A percentile compares a stretch with the other conserved stretches of the same genome.
phyloP scores from a whole-genome alignment of 176 grass and related monocot species.

The Raddia guianensis region DNA sequence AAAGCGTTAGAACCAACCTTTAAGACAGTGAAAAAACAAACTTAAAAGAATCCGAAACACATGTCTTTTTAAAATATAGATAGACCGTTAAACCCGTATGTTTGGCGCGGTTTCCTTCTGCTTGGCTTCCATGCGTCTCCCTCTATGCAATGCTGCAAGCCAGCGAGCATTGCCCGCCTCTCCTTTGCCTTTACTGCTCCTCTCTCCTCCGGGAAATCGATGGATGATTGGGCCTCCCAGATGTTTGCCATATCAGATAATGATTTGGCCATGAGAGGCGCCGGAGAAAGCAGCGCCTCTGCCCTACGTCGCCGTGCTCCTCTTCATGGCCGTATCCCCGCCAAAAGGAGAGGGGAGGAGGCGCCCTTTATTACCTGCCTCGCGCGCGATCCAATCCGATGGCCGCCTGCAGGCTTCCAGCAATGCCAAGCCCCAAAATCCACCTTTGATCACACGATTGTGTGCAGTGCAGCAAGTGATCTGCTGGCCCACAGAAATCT shows the following conservation, averaged over 20 bases:
- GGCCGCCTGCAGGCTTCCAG: background rate
- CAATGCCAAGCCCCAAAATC: background rate
- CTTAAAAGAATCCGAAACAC: too few relatives aligned
- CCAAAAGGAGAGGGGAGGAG: background rate
- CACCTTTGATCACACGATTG: background rate
- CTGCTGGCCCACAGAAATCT: constrained; percentile 2
- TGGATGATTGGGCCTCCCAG: background rate
- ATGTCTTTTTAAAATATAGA: too few relatives aligned
- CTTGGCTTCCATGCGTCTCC: too few relatives aligned
- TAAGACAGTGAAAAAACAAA: too few relatives aligned
- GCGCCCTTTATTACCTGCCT: constrained; percentile 8
- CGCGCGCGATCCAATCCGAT: background rate
- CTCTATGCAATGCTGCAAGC: too few relatives aligned
- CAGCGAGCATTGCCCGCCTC: too few relatives aligned
- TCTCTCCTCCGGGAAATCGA: background rate
- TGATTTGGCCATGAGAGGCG: constrained; percentile 26
- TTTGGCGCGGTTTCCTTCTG: too few relatives aligned
- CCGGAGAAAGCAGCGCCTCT: background rate
- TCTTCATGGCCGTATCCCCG: constrained; percentile 3
- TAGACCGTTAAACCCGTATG: too few relatives aligned
- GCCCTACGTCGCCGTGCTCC: too few relatives aligned
- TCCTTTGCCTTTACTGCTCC: background rate
- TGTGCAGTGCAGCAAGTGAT: background rate
- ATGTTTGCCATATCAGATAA: background rate
- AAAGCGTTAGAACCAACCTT: too few relatives aligned